Evolutionary conservation across 1,284 basidiomycete species (phyloP).

Genomic region (Irpex sp.): DNA sequence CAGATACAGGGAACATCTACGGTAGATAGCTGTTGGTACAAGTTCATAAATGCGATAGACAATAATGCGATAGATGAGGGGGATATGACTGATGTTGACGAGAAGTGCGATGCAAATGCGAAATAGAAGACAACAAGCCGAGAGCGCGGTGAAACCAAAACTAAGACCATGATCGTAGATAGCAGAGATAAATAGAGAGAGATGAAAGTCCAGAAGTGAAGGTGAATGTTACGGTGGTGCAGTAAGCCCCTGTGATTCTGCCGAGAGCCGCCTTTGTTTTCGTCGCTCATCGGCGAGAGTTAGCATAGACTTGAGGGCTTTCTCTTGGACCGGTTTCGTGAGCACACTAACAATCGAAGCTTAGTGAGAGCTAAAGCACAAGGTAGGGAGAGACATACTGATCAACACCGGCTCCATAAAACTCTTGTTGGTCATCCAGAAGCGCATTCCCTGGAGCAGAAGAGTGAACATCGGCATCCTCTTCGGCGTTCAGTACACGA

Average conservation of each 20-base stretch:
- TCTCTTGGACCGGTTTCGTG: conserved; percentile 36
- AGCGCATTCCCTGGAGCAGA: conserved; percentile 54
- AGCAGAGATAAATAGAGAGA: background rate
- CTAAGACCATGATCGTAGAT: background rate
- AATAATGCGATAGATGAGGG: background rate
- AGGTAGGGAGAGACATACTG: conserved; percentile 43
- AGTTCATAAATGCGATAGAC: background rate
- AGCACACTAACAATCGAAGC: conserved; percentile 20
- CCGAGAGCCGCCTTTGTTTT: conserved; percentile 6
- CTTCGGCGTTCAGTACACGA: conserved; percentile 27
- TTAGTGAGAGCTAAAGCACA: background rate
- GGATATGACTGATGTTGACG: background rate
- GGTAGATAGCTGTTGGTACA: background rate
- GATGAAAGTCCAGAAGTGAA: background rate
- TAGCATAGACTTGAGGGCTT: conserved; percentile 33
- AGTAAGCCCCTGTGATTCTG: background rate
- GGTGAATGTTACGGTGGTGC: background rate
- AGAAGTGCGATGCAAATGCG: background rate
- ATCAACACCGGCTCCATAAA: conserved; percentile 74
- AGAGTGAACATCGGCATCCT: background rate
- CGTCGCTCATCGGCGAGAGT: conserved; percentile 30
- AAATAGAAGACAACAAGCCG: background rate
- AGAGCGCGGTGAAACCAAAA: no score
- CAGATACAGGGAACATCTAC: background rate
- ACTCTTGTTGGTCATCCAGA: conserved; percentile 68